Base-by-base conservation (phyloP, 805 yeast species). In the Helenozyma baotianmanensis region DNA sequence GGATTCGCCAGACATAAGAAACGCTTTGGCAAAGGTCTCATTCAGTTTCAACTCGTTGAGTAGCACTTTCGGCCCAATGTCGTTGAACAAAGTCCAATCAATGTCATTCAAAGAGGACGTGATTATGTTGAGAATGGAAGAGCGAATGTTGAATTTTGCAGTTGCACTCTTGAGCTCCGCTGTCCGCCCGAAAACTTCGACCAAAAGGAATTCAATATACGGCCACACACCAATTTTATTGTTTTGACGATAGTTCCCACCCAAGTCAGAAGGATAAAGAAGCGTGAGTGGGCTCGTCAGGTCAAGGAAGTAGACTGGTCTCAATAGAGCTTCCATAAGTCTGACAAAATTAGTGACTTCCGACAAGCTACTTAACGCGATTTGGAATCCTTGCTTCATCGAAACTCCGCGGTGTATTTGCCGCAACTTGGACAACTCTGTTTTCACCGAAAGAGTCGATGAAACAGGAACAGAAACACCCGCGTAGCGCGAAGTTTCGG, bases 181-280 rank as follows among this genome's bases (percentile, higher is more conserved):
- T 2, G 84, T 62, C 16, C 75, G 72, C 6, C 70, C 72, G 43
- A 88, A 76, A 0, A 88, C 75, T 26, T 82, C 83, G 9, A 70
- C 60, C n/a, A 83, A 50, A 10, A 88, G 53, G 46, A 76, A 87
- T 33, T 86, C 90, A 33, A 84, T 54, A 47, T 89, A 90, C 3
- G 92, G 87, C 76, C 88, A 76, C 5, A 87, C 57, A 2, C 96
- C 95, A 12, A 67, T 54, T 21, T 63, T 52, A 27, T 53, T 72
- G 32, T 56, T 52, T 22, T 39, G 29, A 46, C 95, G 70, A 42
- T 78, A 73, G 0, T 66, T 63, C 2, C 53, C 52, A 0, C 96
- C 96, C 17, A 87, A 53, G 32, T 71, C 75, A 6, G 62, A 46
- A 1, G 95, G 95, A 47, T 68, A 82, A 9, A 76, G 66, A 10